Evolutionary conservation across 2,329 filamentous ascomycete genomes (phyloP).

Genomic region (Fusarium praegraminearum): DNA sequence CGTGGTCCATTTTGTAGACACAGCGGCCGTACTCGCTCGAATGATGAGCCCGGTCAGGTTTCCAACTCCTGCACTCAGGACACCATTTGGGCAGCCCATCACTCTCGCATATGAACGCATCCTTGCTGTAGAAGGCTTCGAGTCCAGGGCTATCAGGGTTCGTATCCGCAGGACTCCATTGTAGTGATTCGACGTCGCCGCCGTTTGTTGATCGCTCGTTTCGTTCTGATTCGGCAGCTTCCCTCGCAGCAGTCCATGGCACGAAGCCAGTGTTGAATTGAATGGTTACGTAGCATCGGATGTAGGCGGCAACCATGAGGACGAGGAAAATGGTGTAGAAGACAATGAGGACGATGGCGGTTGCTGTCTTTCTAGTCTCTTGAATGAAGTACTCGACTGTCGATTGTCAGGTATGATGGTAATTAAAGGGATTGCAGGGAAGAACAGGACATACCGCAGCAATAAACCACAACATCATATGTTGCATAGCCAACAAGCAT

Average conservation of each 20-base stretch:
- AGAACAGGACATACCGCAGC: slow-evolving; percentile 70
- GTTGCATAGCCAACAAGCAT: slow-evolving; percentile 75
- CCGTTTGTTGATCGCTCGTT: slow-evolving; percentile 40
- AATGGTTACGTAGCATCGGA: slow-evolving; percentile 74
- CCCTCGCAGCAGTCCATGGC: slow-evolving; percentile 63
- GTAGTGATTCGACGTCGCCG: slow-evolving; percentile 46
- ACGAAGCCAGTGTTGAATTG: slow-evolving; percentile 79
- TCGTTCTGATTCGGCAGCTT: slow-evolving; percentile 49
- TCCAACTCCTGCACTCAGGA: slow-evolving; percentile 85
- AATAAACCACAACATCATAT: slow-evolving; percentile 75
- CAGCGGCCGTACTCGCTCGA: slow-evolving; percentile 85
- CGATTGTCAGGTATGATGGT: slow-evolving; percentile 2
- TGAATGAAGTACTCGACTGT: slow-evolving; percentile 76
- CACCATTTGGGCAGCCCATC: slow-evolving; percentile 92
- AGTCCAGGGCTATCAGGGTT: slow-evolving; percentile 74
- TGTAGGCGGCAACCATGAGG: slow-evolving; percentile 74
- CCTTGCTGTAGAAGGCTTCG: slow-evolving; percentile 82
- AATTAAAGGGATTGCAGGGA: neutral
- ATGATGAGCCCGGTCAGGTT: slow-evolving; percentile 88
- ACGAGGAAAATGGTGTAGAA: slow-evolving; percentile 80
- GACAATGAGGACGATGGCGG: slow-evolving; percentile 76
- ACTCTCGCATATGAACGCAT: slow-evolving; percentile 84
- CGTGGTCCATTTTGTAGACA: slow-evolving; percentile 92
- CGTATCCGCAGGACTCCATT: slow-evolving; percentile 56
- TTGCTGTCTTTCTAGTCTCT: slow-evolving; percentile 60